Evolutionary conservation across 768 basidiomycete species (phyloP), one percentile per base, ranked within the genome.

Genomic region (Boletus coccyginus): DNA sequence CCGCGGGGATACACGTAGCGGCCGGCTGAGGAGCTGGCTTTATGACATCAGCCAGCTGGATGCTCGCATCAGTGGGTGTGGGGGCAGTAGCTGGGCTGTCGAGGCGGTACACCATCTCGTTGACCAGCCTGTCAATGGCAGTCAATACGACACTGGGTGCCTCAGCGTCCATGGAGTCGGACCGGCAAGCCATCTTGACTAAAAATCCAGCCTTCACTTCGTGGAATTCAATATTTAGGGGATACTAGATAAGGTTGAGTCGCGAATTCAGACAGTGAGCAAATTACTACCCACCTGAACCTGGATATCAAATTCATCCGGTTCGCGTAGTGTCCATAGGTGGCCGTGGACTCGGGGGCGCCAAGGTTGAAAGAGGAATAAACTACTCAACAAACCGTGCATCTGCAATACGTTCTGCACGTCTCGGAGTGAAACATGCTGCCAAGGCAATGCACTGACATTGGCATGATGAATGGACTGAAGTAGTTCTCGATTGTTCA

Each of bases 281-380:
- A 3, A 54, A 68, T 19, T 32, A 29, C n/a, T 17, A 31, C 42
- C 39, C 57, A 77, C 78, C 73, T 63, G 76, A 46, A 63, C 44
- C 24, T 58, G 63, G 29, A 61, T 46, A 32, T 56, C 57, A 24
- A 59, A 57, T 14, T 55, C 67, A 27, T 44, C 58, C 13, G 38
- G 56, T 24, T 50, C 58, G 47, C 60, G 56, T 50, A 71, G 33
- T 39, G 51, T 54, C 73, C 71, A 73, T 2, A 68, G 24, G 19
- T 52, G 29, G 47, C 48, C 56, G 11, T 32, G 33, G 12, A 16
- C 35, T 27, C 7, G 19, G 12, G 53, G 41, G 38, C 17, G 33
- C 50, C 39, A 51, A 51, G 75, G 74, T 53, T 80, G 78, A 62
- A 77, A 80, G 12, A 80, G 62, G 58, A 81, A 79, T 40, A 81